Percentiles rank a stretch among this genome's conserved stretches.
These are phyloP conservation scores for Casuarina cunninghamiana DNA, from an alignment of 306 rosid species.

Conservation along the genomic window DNA sequence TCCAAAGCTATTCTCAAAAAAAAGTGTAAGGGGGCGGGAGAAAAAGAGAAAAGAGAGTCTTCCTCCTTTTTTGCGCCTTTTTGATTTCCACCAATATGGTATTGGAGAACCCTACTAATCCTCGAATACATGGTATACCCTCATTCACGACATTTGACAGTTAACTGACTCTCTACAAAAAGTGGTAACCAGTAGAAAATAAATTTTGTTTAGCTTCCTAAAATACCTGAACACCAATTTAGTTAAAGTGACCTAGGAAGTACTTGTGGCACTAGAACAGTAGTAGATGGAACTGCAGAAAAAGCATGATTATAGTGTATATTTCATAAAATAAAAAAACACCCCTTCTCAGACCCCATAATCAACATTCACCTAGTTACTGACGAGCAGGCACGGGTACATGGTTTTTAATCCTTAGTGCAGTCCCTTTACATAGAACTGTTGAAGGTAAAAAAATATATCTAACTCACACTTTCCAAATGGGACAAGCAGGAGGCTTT, in stretches of 20 bases:
- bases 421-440: background rate
- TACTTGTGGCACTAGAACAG: background rate
- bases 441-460: background rate
- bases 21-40: background rate
- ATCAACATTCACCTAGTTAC: background rate
- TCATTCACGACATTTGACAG: background rate
- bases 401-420: background rate
- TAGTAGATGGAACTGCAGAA: background rate
- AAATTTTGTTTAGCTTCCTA: background rate
- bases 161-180: background rate
- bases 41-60: background rate
- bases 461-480: background rate
- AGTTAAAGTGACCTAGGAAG: background rate
- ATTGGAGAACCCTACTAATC: background rate
- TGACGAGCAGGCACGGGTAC: background rate
- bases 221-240: background rate
- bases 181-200: background rate
- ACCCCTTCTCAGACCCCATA: background rate
- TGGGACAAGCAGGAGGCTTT: background rate
- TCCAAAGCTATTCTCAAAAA: background rate
- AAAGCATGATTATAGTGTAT: background rate
- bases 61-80: background rate
- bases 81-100: too few species aligned
- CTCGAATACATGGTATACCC: background rate
- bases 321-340: background rate